Evolutionary conservation across 2,329 filamentous ascomycete genomes (phyloP), one percentile per base, ranked within the genome.

Genomic region (Fusarium sterilihyphosum): DNA sequence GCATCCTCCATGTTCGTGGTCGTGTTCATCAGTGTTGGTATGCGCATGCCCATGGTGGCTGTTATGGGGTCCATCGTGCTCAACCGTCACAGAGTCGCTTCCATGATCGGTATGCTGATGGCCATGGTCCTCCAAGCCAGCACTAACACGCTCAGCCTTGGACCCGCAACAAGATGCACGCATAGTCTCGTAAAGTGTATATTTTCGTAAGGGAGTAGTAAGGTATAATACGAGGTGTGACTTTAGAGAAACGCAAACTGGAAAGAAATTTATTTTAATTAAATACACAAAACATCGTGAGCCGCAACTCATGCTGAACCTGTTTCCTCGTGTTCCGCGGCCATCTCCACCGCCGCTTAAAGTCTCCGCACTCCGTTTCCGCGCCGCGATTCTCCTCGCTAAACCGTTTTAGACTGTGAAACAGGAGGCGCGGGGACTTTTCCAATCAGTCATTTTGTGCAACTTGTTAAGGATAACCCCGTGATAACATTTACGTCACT

Each of bases 311-410:
- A 22, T 4, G 8, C 9, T 26, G 5, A 24, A 46, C 38, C 38
- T 16, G 29, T 43, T 54, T 54, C 16, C 24, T 43, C 3, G 33
- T 49, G 37, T 26, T 50, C 65, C 65, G 65, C 37, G 65, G 65
- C 38, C 10, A 40, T 46, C 33, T 44, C 59, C 63, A 65, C 62
- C 16, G 4, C 31, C 31, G 10, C 43, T 6, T 5, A 8, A 67
- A 67, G 65, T 67, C 65, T n/a, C 65, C 65, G 65, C 65, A 8
- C 37, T 59, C 50, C 65, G 43, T 58, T 24, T n/a, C 65, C 61
- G 65, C 65, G 50, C 65, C 65, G 61, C 65, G 33, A 44, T 18
- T n/a, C 18, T 49, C 43, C 37, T n/a, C 24, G 5, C 61, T 29
- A 40, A 47, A 54, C 58, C 26, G 13, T 47, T 47, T 20, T 31